These are phyloP conservation scores for Cyclotella choctawhatcheeana DNA, from an alignment of 108 stramenopile genomes.

Conservation along the genomic window DNA sequence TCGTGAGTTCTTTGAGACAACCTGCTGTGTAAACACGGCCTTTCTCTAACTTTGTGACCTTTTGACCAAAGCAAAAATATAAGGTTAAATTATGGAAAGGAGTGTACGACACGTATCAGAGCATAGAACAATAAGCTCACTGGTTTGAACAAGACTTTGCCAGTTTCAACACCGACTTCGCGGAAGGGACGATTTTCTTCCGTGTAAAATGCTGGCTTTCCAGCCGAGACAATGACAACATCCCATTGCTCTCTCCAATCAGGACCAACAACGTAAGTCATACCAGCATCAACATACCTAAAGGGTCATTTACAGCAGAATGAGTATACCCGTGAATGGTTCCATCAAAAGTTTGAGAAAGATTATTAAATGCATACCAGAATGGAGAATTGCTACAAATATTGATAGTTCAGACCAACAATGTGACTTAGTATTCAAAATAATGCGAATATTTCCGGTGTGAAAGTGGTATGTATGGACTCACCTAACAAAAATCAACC, in stretches of 20 bases:
- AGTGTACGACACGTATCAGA: too few relatives aligned
- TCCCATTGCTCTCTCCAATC: conserved; percentile 88
- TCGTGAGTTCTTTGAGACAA: conserved; percentile 75
- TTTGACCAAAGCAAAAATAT: neutral
- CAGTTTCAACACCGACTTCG: conserved; percentile 66
- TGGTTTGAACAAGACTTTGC: conserved; percentile 67
- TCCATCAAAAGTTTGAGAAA: too few relatives aligned
- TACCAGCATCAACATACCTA: conserved; percentile 94
- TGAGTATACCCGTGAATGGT: too few relatives aligned
- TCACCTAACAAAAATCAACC: conserved; percentile 77
- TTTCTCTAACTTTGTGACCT: conserved; percentile 61
- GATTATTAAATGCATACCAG: too few relatives aligned
- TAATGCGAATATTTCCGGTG: too few relatives aligned
- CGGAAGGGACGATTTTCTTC: conserved; percentile 86
- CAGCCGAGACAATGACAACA: conserved; percentile 83
- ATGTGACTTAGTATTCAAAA: neutral
- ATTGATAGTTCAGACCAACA: neutral
- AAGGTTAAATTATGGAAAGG: neutral
- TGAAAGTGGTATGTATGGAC: too few relatives aligned
- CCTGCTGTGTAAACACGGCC: conserved; percentile 83
- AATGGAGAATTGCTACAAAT: conserved; percentile 85
- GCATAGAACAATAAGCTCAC: conserved; percentile 50
- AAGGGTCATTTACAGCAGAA: too few relatives aligned
- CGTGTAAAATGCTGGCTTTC: conserved; percentile 95
- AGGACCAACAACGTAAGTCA: conserved; percentile 91